Evolutionary conservation across 768 basidiomycete genomes (phyloP), one percentile per base, ranked within the genome.

Genomic region (Favolaschia claudopus): DNA sequence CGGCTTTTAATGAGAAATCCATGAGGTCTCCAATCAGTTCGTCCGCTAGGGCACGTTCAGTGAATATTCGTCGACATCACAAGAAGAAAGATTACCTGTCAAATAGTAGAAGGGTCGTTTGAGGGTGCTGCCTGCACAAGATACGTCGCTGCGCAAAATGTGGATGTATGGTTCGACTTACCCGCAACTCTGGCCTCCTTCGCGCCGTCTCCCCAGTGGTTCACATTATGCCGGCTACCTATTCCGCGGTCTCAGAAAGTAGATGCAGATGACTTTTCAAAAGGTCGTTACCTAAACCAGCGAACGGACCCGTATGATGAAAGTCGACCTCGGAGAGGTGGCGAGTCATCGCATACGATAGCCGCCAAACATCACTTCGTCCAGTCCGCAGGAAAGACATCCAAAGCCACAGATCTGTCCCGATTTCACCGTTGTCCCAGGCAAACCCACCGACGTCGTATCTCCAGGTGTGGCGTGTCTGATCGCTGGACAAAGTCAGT

Each of bases 161-260:
- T n/a, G n/a, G n/a, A n/a, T n/a, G n/a, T n/a, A n/a, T n/a, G n/a
- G n/a, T n/a, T n/a, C n/a, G n/a, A n/a, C n/a, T n/a, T n/a, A n/a
- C n/a, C n/a, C n/a, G n/a, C n/a, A n/a, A 77, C 72, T 5, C 76
- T 66, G 1, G 74, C 76, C 46, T 77, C 76, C 38, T 77, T 77
- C 0, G 76, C 76, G 22, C 76, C 76, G 63, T 77, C 76, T 34
- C 76, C 76, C 76, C 76, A 77, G 37, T 76, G 75, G 15, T 69
- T 70, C 27, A 77, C 76, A 48, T 77, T 76, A 52, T 77, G 76
- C 3, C 76, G 63, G 47, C 70, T 69, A 7, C 55, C 55, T 17
- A 56, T n/a, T n/a, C n/a, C n/a, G n/a, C n/a, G n/a, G n/a, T n/a
- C n/a, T n/a, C n/a, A n/a, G n/a, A n/a, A n/a, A n/a, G n/a, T n/a